Evolutionary conservation across 106 monocot species (phyloP), one percentile per base, ranked within the genome.

Genomic region (Xerophyta viscosa): DNA sequence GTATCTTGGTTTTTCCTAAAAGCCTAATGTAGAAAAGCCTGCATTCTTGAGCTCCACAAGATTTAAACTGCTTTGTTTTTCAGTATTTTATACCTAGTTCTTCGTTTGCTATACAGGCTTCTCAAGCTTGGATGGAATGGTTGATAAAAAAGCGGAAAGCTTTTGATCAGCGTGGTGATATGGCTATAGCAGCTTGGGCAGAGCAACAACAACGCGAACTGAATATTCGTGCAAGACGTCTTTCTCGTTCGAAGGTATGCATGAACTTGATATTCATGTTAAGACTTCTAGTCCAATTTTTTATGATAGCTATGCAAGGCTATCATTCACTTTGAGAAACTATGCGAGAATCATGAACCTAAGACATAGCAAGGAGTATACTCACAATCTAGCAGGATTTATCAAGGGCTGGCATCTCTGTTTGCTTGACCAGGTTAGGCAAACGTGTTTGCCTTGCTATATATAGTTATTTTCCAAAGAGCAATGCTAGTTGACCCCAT

Each of bases 121-220:
- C 94, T 52, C 72, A 78, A 64, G 84, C 94, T 52, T 88, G 94
- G 94, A 78, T 88, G 84, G 94, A 96, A 67, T 88, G 94, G 94
- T 46, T 96, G 58, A 89, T 96, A 56, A 96, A 96, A 61, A 96
- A 96, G 66, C 49, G 81, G 59, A 96, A 88, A 77, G 88, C 96
- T 55, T 96, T 89, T 67, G 84, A 96, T 66, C 88, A 85, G 24
- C 58, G 87, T 12, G 93, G 93, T 63, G 88, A 96, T 64, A 89
- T 89, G 96, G 96, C 96, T 8, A 66, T 96, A 54, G 81, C 78
- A 60, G 85, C 88, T 29, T 96, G 96, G 96, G 96, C 96, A 54
- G 96, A 96, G 62, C 88, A 96, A 46, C 96, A 96, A 30, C 96
- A 96, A 29, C 96, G 71, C 36, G 79, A 87, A 63, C 49, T 83